These are phyloP conservation scores for Candida cerambycidarum DNA, from an alignment of 805 yeast genomes.

Conservation along the genomic window DNA sequence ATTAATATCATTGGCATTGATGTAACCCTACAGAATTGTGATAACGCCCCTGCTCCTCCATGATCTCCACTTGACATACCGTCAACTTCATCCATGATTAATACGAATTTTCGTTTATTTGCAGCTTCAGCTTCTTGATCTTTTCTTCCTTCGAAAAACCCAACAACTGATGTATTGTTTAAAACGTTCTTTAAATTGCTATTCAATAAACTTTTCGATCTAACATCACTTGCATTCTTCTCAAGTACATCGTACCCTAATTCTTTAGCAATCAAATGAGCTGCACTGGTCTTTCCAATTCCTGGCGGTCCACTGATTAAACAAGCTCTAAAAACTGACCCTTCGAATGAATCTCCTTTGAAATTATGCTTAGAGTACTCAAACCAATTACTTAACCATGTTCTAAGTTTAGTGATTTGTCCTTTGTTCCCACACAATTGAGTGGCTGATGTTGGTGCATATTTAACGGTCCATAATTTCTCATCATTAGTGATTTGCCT, in stretches of 20 bases:
- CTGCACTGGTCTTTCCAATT: conserved; percentile 80
- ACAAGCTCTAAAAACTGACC: conserved; percentile 73
- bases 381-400: conserved; percentile 82
- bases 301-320: conserved; percentile 88
- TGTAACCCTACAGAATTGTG: conserved; percentile 81
- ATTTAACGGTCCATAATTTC: conserved; percentile 87
- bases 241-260: conserved; percentile 74
- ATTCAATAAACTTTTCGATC: conserved; percentile 78
- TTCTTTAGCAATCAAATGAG: conserved; percentile 68
- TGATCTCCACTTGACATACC: conserved; percentile 99
- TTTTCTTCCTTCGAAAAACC: conserved; percentile 55
- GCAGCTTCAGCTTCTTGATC: conserved; percentile 17
- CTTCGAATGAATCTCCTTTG: conserved; percentile 58
- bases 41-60: conserved; percentile 96
- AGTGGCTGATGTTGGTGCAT: conserved; percentile 74
- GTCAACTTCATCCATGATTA: conserved; percentile 98
- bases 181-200: conserved; percentile 67
- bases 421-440: conserved; percentile 93
- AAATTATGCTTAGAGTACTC: conserved; percentile 54
- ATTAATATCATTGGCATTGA: conserved; percentile 88
- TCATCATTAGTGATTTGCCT: conserved; percentile 50
- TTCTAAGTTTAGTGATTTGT: conserved; percentile 59
- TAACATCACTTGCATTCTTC: conserved; percentile 83
- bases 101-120: conserved; percentile 62
- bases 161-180: conserved; percentile 79